A percentile compares a stretch with the other conserved stretches of the same genome.
Evolutionary conservation across 495 filamentous ascomycete species (phyloP).

Genomic region (Neurospora sp.): DNA sequence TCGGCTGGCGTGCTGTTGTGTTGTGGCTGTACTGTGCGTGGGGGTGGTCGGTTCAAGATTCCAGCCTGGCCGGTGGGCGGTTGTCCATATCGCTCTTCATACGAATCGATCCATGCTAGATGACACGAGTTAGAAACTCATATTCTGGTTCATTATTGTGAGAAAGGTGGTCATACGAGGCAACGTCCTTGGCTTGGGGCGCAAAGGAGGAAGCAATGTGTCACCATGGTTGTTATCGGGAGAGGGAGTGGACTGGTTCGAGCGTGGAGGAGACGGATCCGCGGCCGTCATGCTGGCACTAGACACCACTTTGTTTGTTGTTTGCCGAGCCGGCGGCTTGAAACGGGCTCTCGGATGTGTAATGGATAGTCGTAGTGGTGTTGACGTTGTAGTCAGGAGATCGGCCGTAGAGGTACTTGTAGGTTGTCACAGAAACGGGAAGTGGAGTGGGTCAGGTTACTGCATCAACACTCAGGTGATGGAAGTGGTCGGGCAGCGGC

Average conservation of each 20-base stretch:
- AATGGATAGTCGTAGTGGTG: background rate
- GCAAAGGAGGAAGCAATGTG: background rate
- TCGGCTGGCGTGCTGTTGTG: conserved; percentile 47
- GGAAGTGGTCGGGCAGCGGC: background rate
- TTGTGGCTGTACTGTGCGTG: conserved; percentile 45
- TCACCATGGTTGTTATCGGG: background rate
- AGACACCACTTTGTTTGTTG: background rate
- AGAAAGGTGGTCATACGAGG: conserved; percentile 24
- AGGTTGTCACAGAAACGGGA: background rate
- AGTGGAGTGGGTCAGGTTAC: background rate
- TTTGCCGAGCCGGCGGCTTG: background rate
- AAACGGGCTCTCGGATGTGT: background rate
- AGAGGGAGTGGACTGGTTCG: conserved; percentile 12
- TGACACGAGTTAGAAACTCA: conserved; percentile 7
- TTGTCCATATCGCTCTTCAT: conserved; percentile 28
- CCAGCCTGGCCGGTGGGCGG: conserved; percentile 26
- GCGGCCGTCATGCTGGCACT: conserved; percentile 13
- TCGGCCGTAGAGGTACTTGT: background rate
- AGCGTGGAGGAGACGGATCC: conserved; percentile 13
- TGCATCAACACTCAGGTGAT: background rate
- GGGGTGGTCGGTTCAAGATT: conserved; percentile 27
- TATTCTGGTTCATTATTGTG: background rate
- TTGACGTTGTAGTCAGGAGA: background rate
- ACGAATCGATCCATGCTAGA: conserved; percentile 46
- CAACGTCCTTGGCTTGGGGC: conserved; percentile 21